Base-by-base conservation (phyloP, 2,329 filamentous ascomycete genomes). In the Teratosphaeria destructans region DNA sequence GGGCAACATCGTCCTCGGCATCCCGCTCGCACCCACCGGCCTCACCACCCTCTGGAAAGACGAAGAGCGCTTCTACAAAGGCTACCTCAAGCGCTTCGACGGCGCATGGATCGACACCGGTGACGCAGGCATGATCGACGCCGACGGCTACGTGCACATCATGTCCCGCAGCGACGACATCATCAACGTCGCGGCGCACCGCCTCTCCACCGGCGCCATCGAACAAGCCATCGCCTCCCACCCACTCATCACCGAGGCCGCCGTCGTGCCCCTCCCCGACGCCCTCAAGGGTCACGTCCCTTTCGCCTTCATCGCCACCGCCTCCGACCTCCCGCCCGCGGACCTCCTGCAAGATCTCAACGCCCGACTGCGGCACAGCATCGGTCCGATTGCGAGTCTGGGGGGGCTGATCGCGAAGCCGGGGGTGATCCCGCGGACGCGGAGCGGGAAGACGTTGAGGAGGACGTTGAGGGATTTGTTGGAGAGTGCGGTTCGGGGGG, bases 151-250 rank as follows among this genome's bases (percentile, higher is more conserved):
- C 57, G 78, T 85, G 35, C 81, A 84, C 66, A 79, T 87, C 65
- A 85, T 86, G 81, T 78, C 79, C 3, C 74, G 84, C 57, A 81
- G 80, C 35, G 92, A 96, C 75, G 92, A 96, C 72, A 87, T 96
- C 61, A 91, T 96, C 70, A 96, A 96, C 70, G 92, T 96, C n/a
- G 92, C 91, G 49, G 91, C 92, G 5, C 92, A 96, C 76, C 84
- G 92, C 14, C 86, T 96, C 62, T 93, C 88, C 63, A 96, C 91
- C 11, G 90, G 90, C 56, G 83, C 87, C 37, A 94, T 96, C 72
- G 92, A 96, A 75, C 90, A 96, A 78, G 92, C 89, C 57, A 88
- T 96, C 62, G 87, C 90, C 12, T 86, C 86, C 0, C 90, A 96
- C 70, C 85, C 88, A 0, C 77, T 79, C 3, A 85, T 96, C 57